Evolutionary conservation across 2,329 filamentous ascomycete genomes (phyloP), one percentile per base, ranked within the genome.

Genomic region (Aspergillus neoniger): DNA sequence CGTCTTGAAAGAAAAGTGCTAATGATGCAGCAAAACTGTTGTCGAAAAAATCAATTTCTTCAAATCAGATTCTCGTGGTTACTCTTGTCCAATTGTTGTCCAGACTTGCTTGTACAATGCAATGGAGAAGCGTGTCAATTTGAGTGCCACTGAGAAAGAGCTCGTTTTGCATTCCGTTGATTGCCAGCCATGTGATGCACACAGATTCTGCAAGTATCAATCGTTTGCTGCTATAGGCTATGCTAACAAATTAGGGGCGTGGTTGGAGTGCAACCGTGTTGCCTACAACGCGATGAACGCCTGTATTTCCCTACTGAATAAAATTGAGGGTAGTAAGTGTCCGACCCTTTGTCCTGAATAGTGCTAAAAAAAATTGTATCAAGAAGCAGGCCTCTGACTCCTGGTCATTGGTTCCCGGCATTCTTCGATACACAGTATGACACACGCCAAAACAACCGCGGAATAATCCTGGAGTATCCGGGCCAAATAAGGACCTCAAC

Each of bases 201-300:
- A 65, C 39, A 38, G 55, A 23, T 70, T 72, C 59, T 72, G 70
- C 72, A 65, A 63, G 70, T 69, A 21, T 14, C 36, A 48, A 23
- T 47, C 23, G 23, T 28, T 38, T 51, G 28, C 41, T 47, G 36
- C 32, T 58, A 10, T 59, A 41, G 17, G 23, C 30, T 38, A 12
- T 51, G 25, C 59, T 65, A 60, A 55, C 36, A 28, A 12, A 5
- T 17, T 38, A 72, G 70, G 68, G 65, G 59, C 61, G 23, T 67
- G 66, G 65, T 56, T 69, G 21, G 62, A 65, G 17, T 41, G 47
- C 10, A 64, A 66, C 52, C 61, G 68, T 41, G 55, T 61, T 19
- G 57, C 64, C 7, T 72, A 71, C 60, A 48, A 63, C 36, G 65
- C 67, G 10, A 69, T 72, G 65, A 65, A 61, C 43, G 63, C 57